Conservation (phyloP, 179 eudicot species). For the Silene noctiflora region DNA sequence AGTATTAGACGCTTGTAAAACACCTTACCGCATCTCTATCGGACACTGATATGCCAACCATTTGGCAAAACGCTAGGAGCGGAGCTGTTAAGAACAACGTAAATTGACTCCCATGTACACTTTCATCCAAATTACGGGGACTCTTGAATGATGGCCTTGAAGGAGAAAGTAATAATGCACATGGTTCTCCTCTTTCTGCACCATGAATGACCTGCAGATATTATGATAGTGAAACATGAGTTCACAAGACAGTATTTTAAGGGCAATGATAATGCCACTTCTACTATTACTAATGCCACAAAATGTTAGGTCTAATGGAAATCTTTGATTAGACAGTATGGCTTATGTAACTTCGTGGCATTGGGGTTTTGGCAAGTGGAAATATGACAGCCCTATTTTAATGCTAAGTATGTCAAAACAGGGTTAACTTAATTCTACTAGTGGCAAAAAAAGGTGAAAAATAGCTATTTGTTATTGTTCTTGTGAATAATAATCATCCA, state of each 20-base stretch:
- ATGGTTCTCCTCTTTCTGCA: constrained; percentile 83
- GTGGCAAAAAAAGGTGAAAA: no score
- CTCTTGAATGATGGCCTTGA: constrained; percentile 57
- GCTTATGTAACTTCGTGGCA: no score
- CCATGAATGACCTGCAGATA: constrained; percentile 76
- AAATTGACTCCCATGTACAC: constrained; percentile 75
- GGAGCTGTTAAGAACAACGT: constrained; percentile 86
- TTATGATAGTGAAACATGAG: constrained; percentile 18
- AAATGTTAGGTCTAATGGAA: no score
- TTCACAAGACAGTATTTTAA: background rate
- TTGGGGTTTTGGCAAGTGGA: no score
- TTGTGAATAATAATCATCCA: background rate
- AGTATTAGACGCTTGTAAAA: background rate
- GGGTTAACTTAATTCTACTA: background rate
- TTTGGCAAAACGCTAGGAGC: constrained; percentile 77
- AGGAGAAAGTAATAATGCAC: constrained; percentile 84
- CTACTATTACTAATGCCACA: no score
- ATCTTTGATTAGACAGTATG: no score
- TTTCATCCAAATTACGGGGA: constrained; percentile 33
- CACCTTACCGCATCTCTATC: constrained; percentile 52
- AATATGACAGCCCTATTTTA: background rate
- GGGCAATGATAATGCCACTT: no score
- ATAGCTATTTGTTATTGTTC: background rate
- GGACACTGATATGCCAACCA: constrained; percentile 57
- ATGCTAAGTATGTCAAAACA: background rate